These are phyloP conservation scores for Trichoderma oligosporum DNA, from an alignment of 2,329 filamentous ascomycete species.

Conservation along the genomic window DNA sequence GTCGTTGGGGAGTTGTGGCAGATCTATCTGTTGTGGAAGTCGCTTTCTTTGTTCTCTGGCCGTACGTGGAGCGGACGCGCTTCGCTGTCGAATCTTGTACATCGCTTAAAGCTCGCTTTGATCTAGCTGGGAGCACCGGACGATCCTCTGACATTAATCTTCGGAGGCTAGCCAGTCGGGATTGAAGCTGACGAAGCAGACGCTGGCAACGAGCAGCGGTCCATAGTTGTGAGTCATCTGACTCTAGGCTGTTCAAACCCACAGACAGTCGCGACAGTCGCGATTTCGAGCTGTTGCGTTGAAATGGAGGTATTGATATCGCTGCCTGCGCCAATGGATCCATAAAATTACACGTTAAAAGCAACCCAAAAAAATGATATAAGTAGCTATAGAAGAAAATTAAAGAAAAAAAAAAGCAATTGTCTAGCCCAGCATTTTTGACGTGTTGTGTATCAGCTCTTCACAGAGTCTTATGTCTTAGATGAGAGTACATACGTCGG, in stretches of 20 bases:
- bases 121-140: slow-evolving; percentile 7
- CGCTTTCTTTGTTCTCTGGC: slow-evolving; percentile 22
- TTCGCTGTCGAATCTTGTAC: slow-evolving; percentile 23
- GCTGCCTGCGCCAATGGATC: background rate
- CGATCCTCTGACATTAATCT: slow-evolving; percentile 31
- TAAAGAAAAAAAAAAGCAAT: background rate
- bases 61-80: slow-evolving; percentile 32
- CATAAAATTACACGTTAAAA: background rate
- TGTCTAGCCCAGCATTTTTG: background rate
- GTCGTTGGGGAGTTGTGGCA: slow-evolving; percentile 24
- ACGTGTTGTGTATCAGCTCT: background rate
- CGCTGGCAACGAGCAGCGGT: slow-evolving; percentile 47
- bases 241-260: background rate
- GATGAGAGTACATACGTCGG: too few species aligned
- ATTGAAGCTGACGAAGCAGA: slow-evolving; percentile 45
- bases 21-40: background rate
- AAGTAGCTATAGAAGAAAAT: background rate
- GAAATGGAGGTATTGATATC: background rate
- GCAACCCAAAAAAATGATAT: background rate
- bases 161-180: slow-evolving; percentile 40
- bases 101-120: slow-evolving; percentile 25
- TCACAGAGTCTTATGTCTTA: too few species aligned
- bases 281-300: background rate
- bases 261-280: background rate
- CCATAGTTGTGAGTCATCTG: slow-evolving; percentile 37